phyloP scores from a whole-genome alignment of 2,329 filamentous ascomycete genomes.

The Tolypocladium nubicola region DNA sequence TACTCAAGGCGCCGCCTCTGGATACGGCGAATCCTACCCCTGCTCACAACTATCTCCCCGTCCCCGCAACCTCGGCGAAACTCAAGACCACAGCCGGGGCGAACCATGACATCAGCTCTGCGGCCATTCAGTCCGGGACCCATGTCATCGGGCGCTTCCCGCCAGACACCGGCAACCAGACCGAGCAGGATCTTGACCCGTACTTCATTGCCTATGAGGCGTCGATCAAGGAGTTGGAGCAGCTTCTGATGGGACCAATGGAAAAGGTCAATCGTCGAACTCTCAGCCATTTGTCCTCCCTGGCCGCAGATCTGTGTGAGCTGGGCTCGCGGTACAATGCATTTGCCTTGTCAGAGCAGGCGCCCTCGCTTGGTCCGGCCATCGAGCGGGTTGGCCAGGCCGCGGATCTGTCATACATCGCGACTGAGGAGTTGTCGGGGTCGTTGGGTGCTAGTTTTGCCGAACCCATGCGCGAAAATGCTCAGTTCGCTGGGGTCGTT shows the following conservation, averaged over 20 bases:
- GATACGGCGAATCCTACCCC: constrained; percentile 86
- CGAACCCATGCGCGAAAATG: constrained; percentile 94
- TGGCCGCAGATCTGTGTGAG: constrained; percentile 83
- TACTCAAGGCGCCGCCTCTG: constrained; percentile 88
- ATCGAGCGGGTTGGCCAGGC: constrained; percentile 94
- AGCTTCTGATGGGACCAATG: constrained; percentile 81
- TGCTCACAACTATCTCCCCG: constrained; percentile 77
- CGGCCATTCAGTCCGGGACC: constrained; percentile 27
- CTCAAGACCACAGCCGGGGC: constrained; percentile 49
- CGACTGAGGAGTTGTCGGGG: constrained; percentile 80
- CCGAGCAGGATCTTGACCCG: constrained; percentile 84
- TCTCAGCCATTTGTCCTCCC: constrained; percentile 70
- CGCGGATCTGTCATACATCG: constrained; percentile 90
- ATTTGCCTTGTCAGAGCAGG: constrained; percentile 89
- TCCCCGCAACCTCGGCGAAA: constrained; percentile 78
- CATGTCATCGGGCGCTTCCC: constrained; percentile 75
- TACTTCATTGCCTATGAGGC: constrained; percentile 93
- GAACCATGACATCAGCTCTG: constrained; percentile 22
- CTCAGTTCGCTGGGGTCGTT: constrained; percentile 93
- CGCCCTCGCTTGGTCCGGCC: constrained; percentile 75
- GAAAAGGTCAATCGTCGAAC: constrained; percentile 93
- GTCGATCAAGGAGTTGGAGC: constrained; percentile 84
- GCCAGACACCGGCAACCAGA: constrained; percentile 62
- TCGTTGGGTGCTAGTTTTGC: constrained; percentile 89
- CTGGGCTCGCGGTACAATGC: constrained; percentile 94